A percentile compares a stretch with the other conserved stretches of the same genome.
phyloP scores from a whole-genome alignment of 306 rosid genomes.

The Bauhinia variegata region DNA sequence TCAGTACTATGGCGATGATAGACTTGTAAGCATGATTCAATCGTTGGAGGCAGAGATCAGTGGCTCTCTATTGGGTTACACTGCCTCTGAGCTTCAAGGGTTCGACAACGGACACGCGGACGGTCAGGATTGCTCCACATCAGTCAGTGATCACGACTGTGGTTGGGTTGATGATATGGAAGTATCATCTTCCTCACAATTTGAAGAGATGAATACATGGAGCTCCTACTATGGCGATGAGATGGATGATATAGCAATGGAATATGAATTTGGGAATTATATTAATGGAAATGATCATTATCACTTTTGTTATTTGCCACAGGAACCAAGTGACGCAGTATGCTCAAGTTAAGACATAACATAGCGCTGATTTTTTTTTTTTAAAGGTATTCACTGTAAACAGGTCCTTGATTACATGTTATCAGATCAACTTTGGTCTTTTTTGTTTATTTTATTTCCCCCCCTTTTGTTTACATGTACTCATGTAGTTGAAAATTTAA shows the following conservation, averaged over 20 bases:
- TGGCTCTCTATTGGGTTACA: background rate
- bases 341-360: background rate
- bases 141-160: slow-evolving; percentile 11
- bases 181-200: slow-evolving; percentile 17
- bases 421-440: background rate
- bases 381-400: too few species aligned
- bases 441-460: too few species aligned
- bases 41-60: slow-evolving; percentile 41
- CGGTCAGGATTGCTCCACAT: slow-evolving; percentile 25
- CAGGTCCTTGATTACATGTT: background rate
- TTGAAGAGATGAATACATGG: background rate
- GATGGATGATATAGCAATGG: background rate
- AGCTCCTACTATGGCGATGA: background rate
- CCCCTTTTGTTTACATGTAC: too few species aligned
- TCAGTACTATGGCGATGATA: slow-evolving; percentile 26
- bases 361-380: too few species aligned
- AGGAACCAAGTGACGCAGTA: background rate
- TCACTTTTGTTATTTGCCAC: background rate
- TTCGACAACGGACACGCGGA: background rate
- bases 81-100: background rate
- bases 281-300: background rate
- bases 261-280: background rate
- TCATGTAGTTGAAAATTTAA: too few species aligned
- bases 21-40: slow-evolving; percentile 36
- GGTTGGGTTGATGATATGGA: slow-evolving; percentile 34